These are phyloP conservation scores for Diaporthe aspalathi DNA, from an alignment of 2,329 filamentous ascomycete species.

Conservation along the genomic window DNA sequence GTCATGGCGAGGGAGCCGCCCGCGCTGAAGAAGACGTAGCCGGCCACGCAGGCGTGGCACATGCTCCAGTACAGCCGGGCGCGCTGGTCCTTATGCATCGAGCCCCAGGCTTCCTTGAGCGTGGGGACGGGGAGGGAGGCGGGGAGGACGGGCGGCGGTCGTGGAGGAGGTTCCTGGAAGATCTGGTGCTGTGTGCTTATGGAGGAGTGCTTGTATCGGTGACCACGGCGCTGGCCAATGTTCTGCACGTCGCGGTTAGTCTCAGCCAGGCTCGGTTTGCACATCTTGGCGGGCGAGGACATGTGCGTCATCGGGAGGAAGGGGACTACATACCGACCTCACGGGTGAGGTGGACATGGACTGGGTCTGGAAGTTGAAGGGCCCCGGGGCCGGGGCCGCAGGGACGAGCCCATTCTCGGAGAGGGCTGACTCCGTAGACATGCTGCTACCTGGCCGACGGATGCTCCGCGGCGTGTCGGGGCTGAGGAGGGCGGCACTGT, in stretches of 20 bases:
- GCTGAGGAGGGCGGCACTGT: constrained; percentile 43
- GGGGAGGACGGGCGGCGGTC: constrained; percentile 88
- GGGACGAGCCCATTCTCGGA: constrained; percentile 41
- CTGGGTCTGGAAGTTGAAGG: constrained; percentile 95
- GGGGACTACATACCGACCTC: constrained; percentile 72
- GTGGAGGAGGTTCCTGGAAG: constrained; percentile 89
- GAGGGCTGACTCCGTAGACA: constrained; percentile 51
- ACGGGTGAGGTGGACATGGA: constrained; percentile 79
- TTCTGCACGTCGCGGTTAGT: constrained; percentile 64
- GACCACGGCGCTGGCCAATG: constrained; percentile 89
- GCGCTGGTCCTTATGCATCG: constrained; percentile 90
- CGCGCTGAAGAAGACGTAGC: constrained; percentile 86
- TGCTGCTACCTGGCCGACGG: constrained; percentile 45
- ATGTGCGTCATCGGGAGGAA: not conserved
- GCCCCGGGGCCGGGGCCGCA: constrained; percentile 60
- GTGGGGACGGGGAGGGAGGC: constrained; percentile 94
- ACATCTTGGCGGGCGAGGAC: not conserved
- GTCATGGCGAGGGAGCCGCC: constrained; percentile 91
- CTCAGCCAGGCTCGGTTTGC: constrained; percentile 27
- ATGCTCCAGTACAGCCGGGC: constrained; percentile 88
- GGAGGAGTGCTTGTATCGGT: constrained; percentile 98
- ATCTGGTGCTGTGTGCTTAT: constrained; percentile 91
- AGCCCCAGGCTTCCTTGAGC: constrained; percentile 84
- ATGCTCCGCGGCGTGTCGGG: constrained; percentile 44
- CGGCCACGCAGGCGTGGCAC: constrained; percentile 85